Evolutionary conservation across 768 basidiomycete genomes (phyloP), one percentile per base, ranked within the genome.

Genomic region (Hygrocybe coccinea): DNA sequence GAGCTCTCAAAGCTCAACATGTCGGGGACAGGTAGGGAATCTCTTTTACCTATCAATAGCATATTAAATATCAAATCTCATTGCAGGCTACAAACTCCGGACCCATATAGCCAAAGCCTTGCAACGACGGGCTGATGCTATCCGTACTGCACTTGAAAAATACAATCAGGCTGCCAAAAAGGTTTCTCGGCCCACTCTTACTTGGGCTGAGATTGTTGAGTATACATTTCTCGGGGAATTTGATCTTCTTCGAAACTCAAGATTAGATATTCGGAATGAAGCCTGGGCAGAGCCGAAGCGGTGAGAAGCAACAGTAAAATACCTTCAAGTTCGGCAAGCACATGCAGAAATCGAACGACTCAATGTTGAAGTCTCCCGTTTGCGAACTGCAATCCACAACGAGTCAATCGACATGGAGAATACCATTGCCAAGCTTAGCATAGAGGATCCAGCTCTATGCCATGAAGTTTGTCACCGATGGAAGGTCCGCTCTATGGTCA

Each of bases 81-180:
- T 10, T 24, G 17, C 34, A 75, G 74, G 69, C 0, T 75, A 75
- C 54, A 69, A 69, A 41, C 54, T 71, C 50, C 60, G 66, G 1
- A 63, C 63, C 7, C 63, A 71, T 49, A 73, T 76, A n/a, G 67
- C 67, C 0, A 70, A 74, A 54, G 67, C 70, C 1, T 56, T 75
- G 1, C 62, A 69, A 52, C 54, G 51, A 9, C 58, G 67, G 6
- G 67, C 67, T 2, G 58, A 64, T 35, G 69, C 74, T 2, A 72
- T 76, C 38, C 57, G 53, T 36, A 63, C 47, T 21, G 71, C 73
- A 0, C 59, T 75, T 1, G 54, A 63, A 0, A 46, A 48, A 24
- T 75, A 74, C 59, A 75, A 76, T 45, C 43, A 44, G 8, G 56
- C 59, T 6, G 72, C 71, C 0, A n/a, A 38, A 2, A 12, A 21